Conservation (phyloP, 2,329 filamentous ascomycete species). For the Xylaria sp. region DNA sequence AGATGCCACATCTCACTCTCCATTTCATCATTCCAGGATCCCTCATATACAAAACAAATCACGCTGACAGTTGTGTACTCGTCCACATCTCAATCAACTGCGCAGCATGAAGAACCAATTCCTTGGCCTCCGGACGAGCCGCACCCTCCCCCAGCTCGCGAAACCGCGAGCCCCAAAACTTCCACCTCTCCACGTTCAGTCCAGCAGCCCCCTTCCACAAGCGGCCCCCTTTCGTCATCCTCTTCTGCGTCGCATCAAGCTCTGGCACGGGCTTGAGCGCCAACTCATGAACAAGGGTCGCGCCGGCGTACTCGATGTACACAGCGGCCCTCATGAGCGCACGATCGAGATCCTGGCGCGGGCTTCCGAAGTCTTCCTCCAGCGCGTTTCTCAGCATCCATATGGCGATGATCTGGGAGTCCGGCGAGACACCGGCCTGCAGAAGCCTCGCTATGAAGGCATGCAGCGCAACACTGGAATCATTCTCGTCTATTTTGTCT, state of each 20-base stretch:
- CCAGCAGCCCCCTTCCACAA: constrained; percentile 24
- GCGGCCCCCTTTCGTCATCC: constrained; percentile 22
- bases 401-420: constrained; percentile 20
- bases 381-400: constrained; percentile 30
- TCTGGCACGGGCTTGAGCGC: constrained; percentile 17
- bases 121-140: constrained; percentile 17
- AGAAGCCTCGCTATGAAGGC: constrained; percentile 28
- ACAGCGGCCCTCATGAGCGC: constrained; percentile 24
- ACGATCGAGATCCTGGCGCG: constrained; percentile 12
- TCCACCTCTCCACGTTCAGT: constrained; percentile 25
- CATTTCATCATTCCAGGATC: no score
- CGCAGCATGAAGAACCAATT: constrained; percentile 24
- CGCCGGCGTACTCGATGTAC: constrained; percentile 29
- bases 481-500: constrained; percentile 9
- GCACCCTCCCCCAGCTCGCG: constrained; percentile 21
- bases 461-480: constrained; percentile 25
- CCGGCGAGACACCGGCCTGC: constrained; percentile 20
- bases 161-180: constrained; percentile 28
- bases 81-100: constrained; percentile 28
- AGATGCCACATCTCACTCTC: no score
- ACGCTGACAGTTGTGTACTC: constrained; percentile 5
- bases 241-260: constrained; percentile 18
- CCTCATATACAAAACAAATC: not conserved
- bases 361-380: constrained; percentile 19
- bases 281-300: constrained; percentile 21